These are phyloP conservation scores for Chlorella sp. DNA, from an alignment of 139 green algal species.

Conservation along the genomic window DNA sequence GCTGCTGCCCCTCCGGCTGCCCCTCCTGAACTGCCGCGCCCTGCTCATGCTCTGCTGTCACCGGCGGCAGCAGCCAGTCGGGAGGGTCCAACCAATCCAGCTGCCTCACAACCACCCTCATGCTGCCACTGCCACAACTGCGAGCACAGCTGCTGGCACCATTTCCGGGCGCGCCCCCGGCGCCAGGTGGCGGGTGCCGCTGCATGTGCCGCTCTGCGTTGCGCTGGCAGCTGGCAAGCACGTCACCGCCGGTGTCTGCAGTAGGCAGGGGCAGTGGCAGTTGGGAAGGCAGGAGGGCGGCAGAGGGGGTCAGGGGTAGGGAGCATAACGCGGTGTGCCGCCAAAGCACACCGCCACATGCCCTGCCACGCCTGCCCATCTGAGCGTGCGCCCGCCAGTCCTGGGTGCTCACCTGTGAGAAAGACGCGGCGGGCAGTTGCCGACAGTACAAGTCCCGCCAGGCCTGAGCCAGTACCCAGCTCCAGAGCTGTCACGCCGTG, in stretches of 20 bases:
- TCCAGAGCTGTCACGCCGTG: conserved; percentile 4
- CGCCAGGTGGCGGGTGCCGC: background rate
- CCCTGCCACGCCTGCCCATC: background rate
- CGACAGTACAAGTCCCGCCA: conserved; percentile 20
- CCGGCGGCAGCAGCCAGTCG: conserved; percentile 15
- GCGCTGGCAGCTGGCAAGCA: conserved; percentile 21
- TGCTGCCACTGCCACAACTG: background rate
- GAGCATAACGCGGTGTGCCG: background rate
- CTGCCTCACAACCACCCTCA: conserved; percentile 9
- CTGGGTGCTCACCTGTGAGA: conserved; percentile 9
- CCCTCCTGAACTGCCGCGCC: background rate
- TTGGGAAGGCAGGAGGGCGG: background rate
- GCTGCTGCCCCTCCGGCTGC: background rate
- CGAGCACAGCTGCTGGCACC: background rate
- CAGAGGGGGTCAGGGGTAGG: too few relatives aligned
- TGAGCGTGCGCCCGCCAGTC: background rate
- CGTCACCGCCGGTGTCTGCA: background rate
- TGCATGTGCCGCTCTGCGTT: background rate
- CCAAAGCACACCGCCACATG: background rate
- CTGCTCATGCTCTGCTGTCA: background rate
- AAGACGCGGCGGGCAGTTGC: background rate
- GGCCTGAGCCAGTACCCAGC: conserved; percentile 21
- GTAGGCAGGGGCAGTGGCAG: too few relatives aligned
- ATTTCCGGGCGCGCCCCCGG: background rate
- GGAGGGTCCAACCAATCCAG: conserved; percentile 35